Percentiles rank a stretch among this genome's conserved stretches.
Conservation (phyloP, 495 filamentous ascomycete species). For the Jackrogersella minutella region DNA sequence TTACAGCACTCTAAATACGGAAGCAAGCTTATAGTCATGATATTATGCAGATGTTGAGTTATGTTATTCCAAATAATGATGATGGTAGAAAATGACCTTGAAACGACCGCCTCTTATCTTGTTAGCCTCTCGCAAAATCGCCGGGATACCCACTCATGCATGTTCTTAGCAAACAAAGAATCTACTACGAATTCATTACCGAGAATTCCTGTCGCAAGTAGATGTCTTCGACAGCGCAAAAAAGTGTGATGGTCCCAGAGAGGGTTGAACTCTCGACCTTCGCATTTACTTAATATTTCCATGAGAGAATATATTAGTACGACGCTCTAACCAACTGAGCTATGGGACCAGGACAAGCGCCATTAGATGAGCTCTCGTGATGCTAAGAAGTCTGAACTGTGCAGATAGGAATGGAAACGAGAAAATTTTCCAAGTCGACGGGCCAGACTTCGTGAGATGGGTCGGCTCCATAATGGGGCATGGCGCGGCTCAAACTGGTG, state of each 20-base stretch:
- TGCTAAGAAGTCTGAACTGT: neutral
- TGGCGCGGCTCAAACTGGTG: too few relatives aligned
- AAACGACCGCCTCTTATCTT: too few relatives aligned
- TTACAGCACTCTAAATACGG: too few relatives aligned
- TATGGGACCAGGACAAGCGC: constrained; percentile 13
- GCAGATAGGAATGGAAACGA: neutral
- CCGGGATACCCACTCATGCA: too few relatives aligned
- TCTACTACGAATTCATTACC: too few relatives aligned
- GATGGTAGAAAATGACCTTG: too few relatives aligned
- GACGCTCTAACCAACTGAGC: constrained; percentile 36
- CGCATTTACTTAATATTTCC: constrained; percentile 21
- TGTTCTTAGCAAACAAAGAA: too few relatives aligned
- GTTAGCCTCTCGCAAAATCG: too few relatives aligned
- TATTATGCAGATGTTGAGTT: too few relatives aligned
- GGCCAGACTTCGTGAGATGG: neutral
- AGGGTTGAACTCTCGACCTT: constrained; percentile 31
- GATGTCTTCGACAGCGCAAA: neutral
- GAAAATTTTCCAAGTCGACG: neutral
- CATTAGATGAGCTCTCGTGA: neutral
- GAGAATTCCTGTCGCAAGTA: too few relatives aligned
- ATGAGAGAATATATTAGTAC: constrained; percentile 16
- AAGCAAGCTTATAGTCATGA: too few relatives aligned
- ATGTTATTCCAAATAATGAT: too few relatives aligned
- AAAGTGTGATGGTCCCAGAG: constrained; percentile 17
- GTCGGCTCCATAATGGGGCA: neutral